Evolutionary conservation across 768 basidiomycete species (phyloP).

Genomic region (Brasilioporus rufonigricans): DNA sequence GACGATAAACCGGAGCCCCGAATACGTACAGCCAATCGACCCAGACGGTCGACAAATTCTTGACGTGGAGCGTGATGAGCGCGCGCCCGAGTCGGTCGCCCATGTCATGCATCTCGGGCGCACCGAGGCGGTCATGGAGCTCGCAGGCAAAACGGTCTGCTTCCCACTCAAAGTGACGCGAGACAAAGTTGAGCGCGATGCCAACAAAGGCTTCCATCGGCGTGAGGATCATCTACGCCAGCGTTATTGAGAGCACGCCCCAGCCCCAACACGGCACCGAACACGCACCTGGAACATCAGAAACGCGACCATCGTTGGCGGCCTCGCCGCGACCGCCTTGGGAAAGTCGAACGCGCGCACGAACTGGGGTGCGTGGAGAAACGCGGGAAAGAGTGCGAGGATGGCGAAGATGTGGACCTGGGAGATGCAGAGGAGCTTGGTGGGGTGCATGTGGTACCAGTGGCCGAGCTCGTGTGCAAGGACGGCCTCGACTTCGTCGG

Average conservation of each 20-base stretch:
- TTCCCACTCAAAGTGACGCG: slow-evolving; percentile 87
- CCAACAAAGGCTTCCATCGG: slow-evolving; percentile 75
- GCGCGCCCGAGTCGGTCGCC: slow-evolving; percentile 82
- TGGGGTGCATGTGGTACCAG: slow-evolving; percentile 91
- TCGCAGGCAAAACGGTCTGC: slow-evolving; percentile 87
- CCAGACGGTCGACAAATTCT: slow-evolving; percentile 92
- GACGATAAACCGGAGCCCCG: not conserved
- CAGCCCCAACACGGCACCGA: not conserved
- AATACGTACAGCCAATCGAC: slow-evolving; percentile 77
- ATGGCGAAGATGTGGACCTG: slow-evolving; percentile 88
- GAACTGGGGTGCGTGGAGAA: slow-evolving; percentile 77
- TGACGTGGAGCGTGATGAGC: slow-evolving; percentile 81
- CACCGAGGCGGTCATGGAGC: slow-evolving; percentile 47
- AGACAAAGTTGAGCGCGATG: slow-evolving; percentile 77
- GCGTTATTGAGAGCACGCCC: not conserved
- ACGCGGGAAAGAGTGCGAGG: slow-evolving; percentile 85
- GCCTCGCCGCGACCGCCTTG: slow-evolving; percentile 54
- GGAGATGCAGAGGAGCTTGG: slow-evolving; percentile 81
- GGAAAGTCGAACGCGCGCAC: slow-evolving; percentile 82
- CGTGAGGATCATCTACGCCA: slow-evolving; percentile 66
- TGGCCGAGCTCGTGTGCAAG: slow-evolving; percentile 96
- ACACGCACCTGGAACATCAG: slow-evolving; percentile 71
- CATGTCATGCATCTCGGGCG: slow-evolving; percentile 73
- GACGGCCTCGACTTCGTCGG: slow-evolving; percentile 97
- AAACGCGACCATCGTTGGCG: slow-evolving; percentile 85